Percentiles rank a stretch among this genome's conserved stretches.
phyloP scores from a whole-genome alignment of 768 basidiomycete species.

The Auriscalpium orientale region DNA sequence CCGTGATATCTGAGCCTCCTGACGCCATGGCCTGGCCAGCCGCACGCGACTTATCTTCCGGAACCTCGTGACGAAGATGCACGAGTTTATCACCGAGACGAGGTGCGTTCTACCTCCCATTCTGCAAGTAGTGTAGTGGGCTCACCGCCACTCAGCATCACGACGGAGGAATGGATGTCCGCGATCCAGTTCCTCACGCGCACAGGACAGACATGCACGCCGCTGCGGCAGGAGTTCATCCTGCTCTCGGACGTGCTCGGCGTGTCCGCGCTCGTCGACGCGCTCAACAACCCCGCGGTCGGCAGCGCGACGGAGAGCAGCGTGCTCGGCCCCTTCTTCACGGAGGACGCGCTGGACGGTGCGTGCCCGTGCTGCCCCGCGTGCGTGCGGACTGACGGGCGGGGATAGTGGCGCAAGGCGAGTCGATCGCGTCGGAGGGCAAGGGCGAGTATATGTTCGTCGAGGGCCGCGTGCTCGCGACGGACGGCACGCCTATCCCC shows the following conservation, averaged over 20 bases:
- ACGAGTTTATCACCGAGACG: constrained; percentile 68
- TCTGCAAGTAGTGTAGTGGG: background rate
- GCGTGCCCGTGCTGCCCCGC: constrained; percentile 16
- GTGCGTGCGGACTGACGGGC: background rate
- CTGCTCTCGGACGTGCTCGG: constrained; percentile 80
- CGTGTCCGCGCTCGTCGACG: constrained; percentile 69
- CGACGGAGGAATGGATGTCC: constrained; percentile 82
- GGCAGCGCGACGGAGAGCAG: constrained; percentile 63
- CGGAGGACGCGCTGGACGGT: constrained; percentile 70
- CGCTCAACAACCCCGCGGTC: constrained; percentile 60
- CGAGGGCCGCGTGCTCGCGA: constrained; percentile 56
- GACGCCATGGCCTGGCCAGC: constrained; percentile 17
- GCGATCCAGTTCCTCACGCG: constrained; percentile 73
- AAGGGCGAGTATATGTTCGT: constrained; percentile 83
- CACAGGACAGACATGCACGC: constrained; percentile 65
- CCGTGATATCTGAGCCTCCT: constrained; percentile 9
- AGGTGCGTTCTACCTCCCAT: constrained; percentile 27
- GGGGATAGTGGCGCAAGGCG: constrained; percentile 52
- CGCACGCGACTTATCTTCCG: constrained; percentile 41
- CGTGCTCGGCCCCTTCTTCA: constrained; percentile 79
- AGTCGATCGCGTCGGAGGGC: constrained; percentile 78
- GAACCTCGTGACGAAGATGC: constrained; percentile 57
- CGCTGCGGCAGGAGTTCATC: constrained; percentile 64
- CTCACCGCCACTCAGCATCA: constrained; percentile 33
- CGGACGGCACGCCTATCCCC: constrained; percentile 56